Conservation (phyloP, 805 yeast species). For the Myxozyma monticola region DNA sequence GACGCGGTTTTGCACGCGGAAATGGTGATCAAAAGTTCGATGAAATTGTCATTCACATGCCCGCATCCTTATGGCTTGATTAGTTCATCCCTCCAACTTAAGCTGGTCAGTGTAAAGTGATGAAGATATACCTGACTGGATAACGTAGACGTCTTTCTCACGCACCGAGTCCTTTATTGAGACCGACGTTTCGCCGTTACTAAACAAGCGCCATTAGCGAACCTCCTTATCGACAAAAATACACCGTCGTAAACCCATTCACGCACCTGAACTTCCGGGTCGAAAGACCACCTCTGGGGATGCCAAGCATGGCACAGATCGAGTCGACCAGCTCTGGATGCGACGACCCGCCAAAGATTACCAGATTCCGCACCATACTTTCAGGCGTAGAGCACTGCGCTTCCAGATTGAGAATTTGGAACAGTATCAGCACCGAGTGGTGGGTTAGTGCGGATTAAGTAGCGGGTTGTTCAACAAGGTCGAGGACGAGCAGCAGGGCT, state of each 20-base stretch:
- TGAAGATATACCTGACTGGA: constrained; percentile 63
- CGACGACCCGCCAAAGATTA: constrained; percentile 87
- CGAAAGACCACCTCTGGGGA: constrained; percentile 66
- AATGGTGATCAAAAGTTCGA: constrained; percentile 78
- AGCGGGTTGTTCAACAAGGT: no score
- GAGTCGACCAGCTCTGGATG: constrained; percentile 74
- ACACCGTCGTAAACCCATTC: neutral
- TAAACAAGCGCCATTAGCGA: constrained; percentile 32
- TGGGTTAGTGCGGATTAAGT: no score
- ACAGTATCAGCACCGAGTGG: no score
- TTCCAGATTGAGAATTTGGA: no score
- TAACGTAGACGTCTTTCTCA: constrained; percentile 91
- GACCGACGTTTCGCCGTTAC: constrained; percentile 93
- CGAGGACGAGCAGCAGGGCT: no score
- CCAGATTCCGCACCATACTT: constrained; percentile 65
- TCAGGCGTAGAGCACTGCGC: no score
- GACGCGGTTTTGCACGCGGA: constrained; percentile 93
- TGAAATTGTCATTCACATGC: constrained; percentile 79
- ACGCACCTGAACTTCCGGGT: constrained; percentile 48
- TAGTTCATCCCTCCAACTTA: constrained; percentile 27
- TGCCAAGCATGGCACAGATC: constrained; percentile 76
- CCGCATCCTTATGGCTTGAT: constrained; percentile 59
- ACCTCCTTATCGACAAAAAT: neutral
- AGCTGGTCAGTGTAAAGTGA: no score
- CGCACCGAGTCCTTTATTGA: constrained; percentile 85